Conservation (phyloP, 31 red algal genomes). For the Bonnemaisonia californica region DNA sequence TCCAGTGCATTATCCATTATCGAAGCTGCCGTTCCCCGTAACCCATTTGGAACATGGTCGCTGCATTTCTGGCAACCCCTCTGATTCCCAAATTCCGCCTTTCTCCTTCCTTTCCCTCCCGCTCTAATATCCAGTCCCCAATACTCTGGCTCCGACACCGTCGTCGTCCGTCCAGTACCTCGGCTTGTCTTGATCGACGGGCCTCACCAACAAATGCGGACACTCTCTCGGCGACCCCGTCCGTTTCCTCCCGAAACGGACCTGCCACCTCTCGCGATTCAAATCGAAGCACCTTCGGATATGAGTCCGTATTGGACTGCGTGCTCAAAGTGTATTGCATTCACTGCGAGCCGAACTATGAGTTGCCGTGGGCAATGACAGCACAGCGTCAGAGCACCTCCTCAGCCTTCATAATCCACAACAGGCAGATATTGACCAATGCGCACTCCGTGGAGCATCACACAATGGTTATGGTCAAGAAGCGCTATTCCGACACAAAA, state of each 20-base stretch:
- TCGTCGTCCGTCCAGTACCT: too few relatives aligned
- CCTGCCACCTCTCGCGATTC: not conserved
- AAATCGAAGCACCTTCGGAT: not conserved
- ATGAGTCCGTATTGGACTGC: constrained; percentile 34
- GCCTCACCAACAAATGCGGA: too few relatives aligned
- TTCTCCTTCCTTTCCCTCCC: too few relatives aligned
- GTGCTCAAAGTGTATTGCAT: constrained; percentile 66
- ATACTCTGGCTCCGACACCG: too few relatives aligned
- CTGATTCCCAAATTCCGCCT: too few relatives aligned
- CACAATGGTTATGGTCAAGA: constrained; percentile 37
- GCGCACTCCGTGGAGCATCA: constrained; percentile 57
- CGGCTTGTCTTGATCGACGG: too few relatives aligned
- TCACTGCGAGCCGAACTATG: constrained; percentile 65
- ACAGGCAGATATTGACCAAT: constrained; percentile 57
- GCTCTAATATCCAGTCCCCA: too few relatives aligned
- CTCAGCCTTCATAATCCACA: constrained; percentile 46
- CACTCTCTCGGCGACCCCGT: too few relatives aligned
- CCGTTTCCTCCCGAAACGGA: not conserved
- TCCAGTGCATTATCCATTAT: too few relatives aligned
- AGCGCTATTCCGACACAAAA: constrained; percentile 43
- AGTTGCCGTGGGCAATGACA: constrained; percentile 61
- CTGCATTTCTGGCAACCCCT: too few relatives aligned
- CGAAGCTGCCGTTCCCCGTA: too few relatives aligned
- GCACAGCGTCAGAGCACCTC: constrained; percentile 51
- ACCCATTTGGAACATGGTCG: too few relatives aligned